Evolutionary conservation across 2,329 filamentous ascomycete species (phyloP).

Genomic region (Clarireedia paspali): DNA sequence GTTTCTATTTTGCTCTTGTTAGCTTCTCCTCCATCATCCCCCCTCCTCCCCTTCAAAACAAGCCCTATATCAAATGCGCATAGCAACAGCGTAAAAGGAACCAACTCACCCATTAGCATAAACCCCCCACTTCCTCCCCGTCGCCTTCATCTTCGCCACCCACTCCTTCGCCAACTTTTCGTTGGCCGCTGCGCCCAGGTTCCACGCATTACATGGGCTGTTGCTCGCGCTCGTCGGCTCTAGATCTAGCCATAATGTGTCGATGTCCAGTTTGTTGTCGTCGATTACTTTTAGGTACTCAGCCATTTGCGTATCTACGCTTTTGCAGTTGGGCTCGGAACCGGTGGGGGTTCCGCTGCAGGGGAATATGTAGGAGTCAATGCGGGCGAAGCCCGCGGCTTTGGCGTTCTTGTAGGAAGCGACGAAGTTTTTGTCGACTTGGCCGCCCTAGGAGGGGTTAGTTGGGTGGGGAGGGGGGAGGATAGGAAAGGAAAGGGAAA

Average conservation of each 20-base stretch:
- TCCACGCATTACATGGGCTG: slow-evolving; percentile 19
- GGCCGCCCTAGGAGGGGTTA: slow-evolving; percentile 13
- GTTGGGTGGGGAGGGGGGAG: background rate
- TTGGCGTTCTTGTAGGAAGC: slow-evolving; percentile 17
- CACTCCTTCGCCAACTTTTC: slow-evolving; percentile 19
- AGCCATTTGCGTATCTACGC: slow-evolving; percentile 14
- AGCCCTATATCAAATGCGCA: no score
- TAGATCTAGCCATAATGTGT: slow-evolving; percentile 22
- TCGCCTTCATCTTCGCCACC: slow-evolving; percentile 16
- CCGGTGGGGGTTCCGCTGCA: slow-evolving; percentile 21
- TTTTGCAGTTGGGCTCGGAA: slow-evolving; percentile 17
- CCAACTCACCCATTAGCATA: slow-evolving; percentile 22
- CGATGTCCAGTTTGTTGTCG: slow-evolving; percentile 14
- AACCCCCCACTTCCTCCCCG: slow-evolving; percentile 19
- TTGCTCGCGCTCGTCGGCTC: slow-evolving; percentile 13
- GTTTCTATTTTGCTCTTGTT: slow-evolving; percentile 11
- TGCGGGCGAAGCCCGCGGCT: slow-evolving; percentile 16
- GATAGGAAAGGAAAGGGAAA: background rate
- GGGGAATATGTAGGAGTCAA: slow-evolving; percentile 23
- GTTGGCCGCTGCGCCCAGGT: slow-evolving; percentile 17
- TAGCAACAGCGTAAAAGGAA: background rate
- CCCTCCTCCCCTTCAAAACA: no score
- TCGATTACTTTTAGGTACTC: slow-evolving; percentile 18
- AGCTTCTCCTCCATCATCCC: background rate
- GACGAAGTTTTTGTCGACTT: slow-evolving; percentile 16